These are phyloP conservation scores for Aspergillus fumigatus DNA, from an alignment of 2,329 filamentous ascomycete genomes.

Conservation along the genomic window DNA sequence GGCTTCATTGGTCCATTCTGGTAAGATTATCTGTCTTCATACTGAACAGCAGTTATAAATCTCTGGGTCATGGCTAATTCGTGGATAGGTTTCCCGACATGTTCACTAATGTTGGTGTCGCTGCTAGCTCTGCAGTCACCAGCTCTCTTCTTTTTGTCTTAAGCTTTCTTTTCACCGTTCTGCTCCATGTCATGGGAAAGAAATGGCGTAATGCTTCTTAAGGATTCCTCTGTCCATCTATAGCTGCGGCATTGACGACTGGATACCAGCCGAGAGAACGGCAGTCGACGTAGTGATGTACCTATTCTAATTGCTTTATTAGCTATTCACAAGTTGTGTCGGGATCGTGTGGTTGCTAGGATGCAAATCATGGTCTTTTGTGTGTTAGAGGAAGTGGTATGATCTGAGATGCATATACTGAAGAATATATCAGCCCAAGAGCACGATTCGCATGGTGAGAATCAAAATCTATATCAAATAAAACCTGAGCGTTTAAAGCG, in stretches of 20 bases:
- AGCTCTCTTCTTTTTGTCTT: constrained; percentile 28
- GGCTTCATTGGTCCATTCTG: constrained; percentile 38
- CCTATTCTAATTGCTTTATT: neutral
- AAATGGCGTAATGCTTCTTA: constrained; percentile 14
- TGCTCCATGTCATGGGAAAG: constrained; percentile 25
- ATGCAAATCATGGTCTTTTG: too few relatives aligned
- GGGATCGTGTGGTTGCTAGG: too few relatives aligned
- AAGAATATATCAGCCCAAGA: too few relatives aligned
- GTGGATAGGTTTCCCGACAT: constrained; percentile 29
- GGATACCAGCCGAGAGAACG: neutral
- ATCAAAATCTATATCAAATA: too few relatives aligned
- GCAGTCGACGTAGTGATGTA: neutral
- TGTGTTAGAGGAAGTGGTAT: too few relatives aligned
- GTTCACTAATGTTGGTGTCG: constrained; percentile 32
- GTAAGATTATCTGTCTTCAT: constrained; percentile 16
- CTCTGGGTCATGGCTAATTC: constrained; percentile 9
- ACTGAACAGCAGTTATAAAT: neutral
- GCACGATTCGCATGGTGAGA: too few relatives aligned
- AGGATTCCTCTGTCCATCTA: neutral
- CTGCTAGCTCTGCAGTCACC: constrained; percentile 27
- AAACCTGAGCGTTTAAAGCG: too few relatives aligned
- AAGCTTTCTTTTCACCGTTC: constrained; percentile 29
- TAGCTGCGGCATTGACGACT: neutral
- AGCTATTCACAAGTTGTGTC: too few relatives aligned
- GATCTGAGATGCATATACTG: too few relatives aligned